Evolutionary conservation across 208 protist species (phyloP).

Genomic region (Wallacemonas rigidus): DNA sequence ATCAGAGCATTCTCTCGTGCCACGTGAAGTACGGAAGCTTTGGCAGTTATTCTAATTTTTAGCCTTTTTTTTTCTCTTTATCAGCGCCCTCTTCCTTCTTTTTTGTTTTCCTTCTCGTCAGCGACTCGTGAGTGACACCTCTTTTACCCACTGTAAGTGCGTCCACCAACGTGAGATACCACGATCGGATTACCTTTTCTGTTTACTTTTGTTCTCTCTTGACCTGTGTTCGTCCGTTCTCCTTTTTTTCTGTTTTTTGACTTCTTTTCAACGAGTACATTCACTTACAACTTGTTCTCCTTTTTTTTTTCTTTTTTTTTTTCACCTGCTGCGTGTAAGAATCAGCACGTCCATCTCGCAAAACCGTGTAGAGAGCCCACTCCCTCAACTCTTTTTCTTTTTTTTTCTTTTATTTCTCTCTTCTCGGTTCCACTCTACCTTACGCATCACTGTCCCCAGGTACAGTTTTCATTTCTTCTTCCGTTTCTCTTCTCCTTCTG

Average conservation of each 20-base stretch:
- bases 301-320: slow-evolving; percentile 10
- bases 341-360: not conserved
- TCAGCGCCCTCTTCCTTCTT: slow-evolving; percentile 8
- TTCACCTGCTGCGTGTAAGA: not conserved
- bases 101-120: slow-evolving; percentile 7
- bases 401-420: slow-evolving; percentile 2
- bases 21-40: too few relatives aligned
- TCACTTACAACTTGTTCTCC: not conserved
- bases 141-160: not conserved
- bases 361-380: too few relatives aligned
- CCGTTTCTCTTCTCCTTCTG: not conserved
- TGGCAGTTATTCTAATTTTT: too few relatives aligned
- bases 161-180: too few relatives aligned
- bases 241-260: not conserved
- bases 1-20: too few relatives aligned
- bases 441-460: not conserved
- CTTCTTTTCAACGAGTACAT: not conserved
- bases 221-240: not conserved
- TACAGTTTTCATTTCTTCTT: not conserved
- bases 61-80: too few relatives aligned
- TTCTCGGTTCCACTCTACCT: not conserved
- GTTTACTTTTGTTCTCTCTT: not conserved
- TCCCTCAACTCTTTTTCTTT: not conserved
- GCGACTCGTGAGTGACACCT: slow-evolving; percentile 9
- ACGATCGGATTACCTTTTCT: too few relatives aligned